Evolutionary conservation across 2,329 filamentous ascomycete species (phyloP), one percentile per base, ranked within the genome.

Genomic region (Diaporthe sp.): DNA sequence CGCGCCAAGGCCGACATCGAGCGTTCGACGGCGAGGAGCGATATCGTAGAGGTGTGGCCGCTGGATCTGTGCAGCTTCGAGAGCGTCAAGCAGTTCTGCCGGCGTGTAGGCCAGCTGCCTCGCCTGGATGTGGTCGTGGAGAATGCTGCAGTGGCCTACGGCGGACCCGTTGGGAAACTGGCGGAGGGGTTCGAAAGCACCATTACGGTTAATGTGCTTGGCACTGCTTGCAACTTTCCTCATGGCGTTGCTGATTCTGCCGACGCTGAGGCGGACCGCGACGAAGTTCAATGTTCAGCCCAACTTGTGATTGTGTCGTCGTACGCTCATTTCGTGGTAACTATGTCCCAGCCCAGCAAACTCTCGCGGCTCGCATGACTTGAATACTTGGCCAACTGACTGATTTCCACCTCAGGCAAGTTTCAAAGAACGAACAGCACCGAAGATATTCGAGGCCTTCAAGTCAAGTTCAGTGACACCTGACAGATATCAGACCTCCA

Each of bases 41-140:
- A 71, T n/a, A 78, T 73, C 4, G 79, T 88, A 42, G 81, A 89
- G 56, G 86, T 89, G 17, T 90, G 88, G 88, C 71, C 81, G 15
- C 77, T 91, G 6, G 88, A 91, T 77, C 83, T 90, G 76, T 78
- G 77, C 19, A 85, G 81, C 25, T 88, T 87, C 76, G 83, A 84
- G 4, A 87, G 84, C 42, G 83, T 90, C 50, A 79, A 82, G 68
- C 80, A 78, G 1, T 90, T 91, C 74, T 79, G 77, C 61, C 27
- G 50, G 10, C 77, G 80, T 22, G 80, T 77, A 10, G 75, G 73
- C 3, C 74, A 75, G 56, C 77, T 88, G 39, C 81, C 83, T 5
- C 79, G 87, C 13, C 77, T 88, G 25, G 86, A 88, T 73, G 79
- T 82, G 3, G 75, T 88, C 0, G 73, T 88, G 10, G 80, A 82